Evolutionary conservation across 1,139 yeast genomes (phyloP).

Genomic region (Kodamaea suecica): DNA sequence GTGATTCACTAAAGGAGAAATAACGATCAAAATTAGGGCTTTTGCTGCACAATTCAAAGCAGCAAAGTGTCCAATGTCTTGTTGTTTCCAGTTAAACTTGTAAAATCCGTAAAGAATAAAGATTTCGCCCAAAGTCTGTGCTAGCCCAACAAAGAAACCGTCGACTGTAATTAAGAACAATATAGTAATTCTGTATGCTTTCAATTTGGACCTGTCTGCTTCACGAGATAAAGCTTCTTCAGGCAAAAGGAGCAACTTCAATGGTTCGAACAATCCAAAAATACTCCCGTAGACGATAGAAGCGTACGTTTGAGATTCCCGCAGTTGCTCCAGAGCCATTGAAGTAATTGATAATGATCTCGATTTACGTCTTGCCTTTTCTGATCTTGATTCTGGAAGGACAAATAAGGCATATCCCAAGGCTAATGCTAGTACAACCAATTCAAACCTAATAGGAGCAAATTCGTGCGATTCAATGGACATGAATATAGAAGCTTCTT

Average conservation of each 20-base stretch:
- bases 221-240: slow-evolving; percentile 24
- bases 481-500: not conserved
- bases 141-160: slow-evolving; percentile 36
- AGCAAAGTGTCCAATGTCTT: slow-evolving; percentile 56
- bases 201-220: slow-evolving; percentile 9
- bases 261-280: slow-evolving; percentile 42
- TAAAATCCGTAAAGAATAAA: slow-evolving; percentile 58
- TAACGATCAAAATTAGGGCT: slow-evolving; percentile 31
- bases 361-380: slow-evolving; percentile 41
- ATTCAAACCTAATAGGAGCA: slow-evolving; percentile 31
- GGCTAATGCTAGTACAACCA: slow-evolving; percentile 22
- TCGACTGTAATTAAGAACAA: slow-evolving; percentile 48
- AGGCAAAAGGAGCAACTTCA: slow-evolving; percentile 41
- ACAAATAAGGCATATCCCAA: slow-evolving; percentile 32
- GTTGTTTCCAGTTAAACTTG: slow-evolving; percentile 57
- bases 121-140: slow-evolving; percentile 39
- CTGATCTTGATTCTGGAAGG: slow-evolving; percentile 53
- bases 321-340: slow-evolving; percentile 2
- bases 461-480: slow-evolving; percentile 20
- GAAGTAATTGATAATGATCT: slow-evolving; percentile 28
- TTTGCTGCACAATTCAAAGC: slow-evolving; percentile 50
- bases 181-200: slow-evolving; percentile 31
- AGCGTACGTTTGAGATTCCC: not conserved
- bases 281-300: not conserved
- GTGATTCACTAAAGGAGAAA: slow-evolving; percentile 35